These are phyloP conservation scores for Aeschynomene evenia DNA, from an alignment of 306 rosid genomes.

Conservation along the genomic window DNA sequence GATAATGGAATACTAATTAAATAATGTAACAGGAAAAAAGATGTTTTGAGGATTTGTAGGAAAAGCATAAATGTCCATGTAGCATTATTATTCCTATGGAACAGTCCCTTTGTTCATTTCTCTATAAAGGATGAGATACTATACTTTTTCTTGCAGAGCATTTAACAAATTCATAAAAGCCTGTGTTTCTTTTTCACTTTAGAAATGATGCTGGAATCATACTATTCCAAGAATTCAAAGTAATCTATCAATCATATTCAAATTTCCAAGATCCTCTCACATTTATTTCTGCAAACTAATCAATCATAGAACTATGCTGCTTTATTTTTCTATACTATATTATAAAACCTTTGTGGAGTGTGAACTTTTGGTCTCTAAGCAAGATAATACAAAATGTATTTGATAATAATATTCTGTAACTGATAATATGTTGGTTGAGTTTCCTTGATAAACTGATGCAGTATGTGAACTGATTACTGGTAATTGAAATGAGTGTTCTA, in stretches of 20 bases:
- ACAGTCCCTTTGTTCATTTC: constrained; percentile 6
- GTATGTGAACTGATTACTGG: not conserved
- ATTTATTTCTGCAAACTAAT: constrained; percentile 22
- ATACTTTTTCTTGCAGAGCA: constrained; percentile 10
- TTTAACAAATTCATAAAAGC: constrained; percentile 28
- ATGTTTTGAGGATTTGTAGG: constrained; percentile 9
- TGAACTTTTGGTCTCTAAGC: constrained; percentile 3
- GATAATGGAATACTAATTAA: constrained; percentile 13
- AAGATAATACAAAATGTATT: not conserved
- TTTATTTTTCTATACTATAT: constrained; percentile 21
- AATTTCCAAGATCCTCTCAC: constrained; percentile 31
- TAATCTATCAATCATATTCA: constrained; percentile 18
- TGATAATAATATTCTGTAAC: not conserved
- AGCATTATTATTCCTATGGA: constrained; percentile 24
- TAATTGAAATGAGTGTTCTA: not conserved
- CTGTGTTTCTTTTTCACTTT: not conserved
- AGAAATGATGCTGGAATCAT: constrained; percentile 17
- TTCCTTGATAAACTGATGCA: not conserved
- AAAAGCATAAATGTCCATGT: constrained; percentile 24
- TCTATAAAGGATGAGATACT: constrained; percentile 17
- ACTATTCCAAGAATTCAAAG: constrained; percentile 1
- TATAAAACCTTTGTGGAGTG: not conserved
- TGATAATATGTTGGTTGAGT: not conserved
- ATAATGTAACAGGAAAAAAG: not conserved
- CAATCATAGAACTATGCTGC: not conserved